Evolutionary conservation across 2,329 filamentous ascomycete species (phyloP), one percentile per base, ranked within the genome.

Genomic region (Hymenoscyphus albidus): DNA sequence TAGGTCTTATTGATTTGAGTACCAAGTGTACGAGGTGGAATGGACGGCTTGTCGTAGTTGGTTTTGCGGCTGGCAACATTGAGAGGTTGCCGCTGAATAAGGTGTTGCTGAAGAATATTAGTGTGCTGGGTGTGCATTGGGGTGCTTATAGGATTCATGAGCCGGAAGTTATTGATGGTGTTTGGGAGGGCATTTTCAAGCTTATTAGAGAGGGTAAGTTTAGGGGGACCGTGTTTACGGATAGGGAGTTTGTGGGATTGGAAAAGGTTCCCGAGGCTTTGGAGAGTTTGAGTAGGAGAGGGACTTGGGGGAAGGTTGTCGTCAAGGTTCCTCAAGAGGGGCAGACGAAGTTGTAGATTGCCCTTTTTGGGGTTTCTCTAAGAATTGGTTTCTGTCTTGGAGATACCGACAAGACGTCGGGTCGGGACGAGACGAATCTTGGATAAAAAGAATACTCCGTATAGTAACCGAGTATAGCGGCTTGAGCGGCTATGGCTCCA

Each of bases 1-100:
- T 98, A 0, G 94, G 94, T 0, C 80, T 97, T 75, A 91, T 97
- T 59, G 92, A 96, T 70, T 84, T 87, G 74, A 92, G 88, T 70
- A 91, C 93, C 70, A 97, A 96, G 78, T 97, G 94, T 79, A 91
- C 90, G 3, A 90, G 92, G 3, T 98, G 93, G 93, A 97, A 97
- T 76, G 94, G 91, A 1, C 85, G 93, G 13, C 83, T 98, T 63
- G 79, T 97, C 55, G 87, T 98, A 5, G 88, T 98, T 70, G 94
- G 94, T 0, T 98, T 97, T 75, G 93, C 93, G 0, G 91, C 88
- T 0, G 92, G 92, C 0, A 82, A 81, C 60, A 97, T 97, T 70
- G 94, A 98, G 78, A 96, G 95, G 79, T 86, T 98, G 54, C 90
- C 93, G 13, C 87, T 96, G 80, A 98, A 98, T 77, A 89, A 94